phyloP scores from a whole-genome alignment of 441 rosid genomes.

The Erodium texanum region DNA sequence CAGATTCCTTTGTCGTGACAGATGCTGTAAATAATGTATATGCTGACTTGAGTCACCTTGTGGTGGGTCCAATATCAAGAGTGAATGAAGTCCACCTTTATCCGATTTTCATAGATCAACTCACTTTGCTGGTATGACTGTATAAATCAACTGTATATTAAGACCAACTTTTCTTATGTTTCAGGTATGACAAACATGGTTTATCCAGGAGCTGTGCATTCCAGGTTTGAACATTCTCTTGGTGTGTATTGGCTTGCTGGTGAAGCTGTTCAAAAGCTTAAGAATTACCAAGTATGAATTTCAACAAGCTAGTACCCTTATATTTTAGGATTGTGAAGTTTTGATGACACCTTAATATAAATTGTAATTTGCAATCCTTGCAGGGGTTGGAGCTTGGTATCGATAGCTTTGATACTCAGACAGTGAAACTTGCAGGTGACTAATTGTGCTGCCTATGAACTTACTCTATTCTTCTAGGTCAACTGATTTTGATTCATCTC shows the following conservation, averaged over 20 bases:
- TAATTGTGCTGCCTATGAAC: conserved; percentile 1
- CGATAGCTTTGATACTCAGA: conserved; percentile 34
- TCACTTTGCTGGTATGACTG: not conserved
- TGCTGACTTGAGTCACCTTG: not conserved
- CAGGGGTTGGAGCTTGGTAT: conserved; percentile 49
- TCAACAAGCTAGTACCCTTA: not conserved
- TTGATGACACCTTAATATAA: conserved; percentile 6
- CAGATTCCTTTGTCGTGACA: not conserved
- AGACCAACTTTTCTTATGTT: not conserved
- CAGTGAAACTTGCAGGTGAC: conserved; percentile 66
- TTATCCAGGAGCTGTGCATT: conserved; percentile 72
- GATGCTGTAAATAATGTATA: not conserved
- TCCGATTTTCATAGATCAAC: not conserved
- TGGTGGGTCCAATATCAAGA: not conserved
- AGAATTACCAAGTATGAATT: conserved; percentile 40
- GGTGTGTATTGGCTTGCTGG: conserved; percentile 62
- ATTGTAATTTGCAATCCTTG: conserved; percentile 16
- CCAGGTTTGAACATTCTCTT: conserved; percentile 68
- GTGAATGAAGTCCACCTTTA: not conserved
- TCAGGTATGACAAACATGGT: conserved; percentile 54
- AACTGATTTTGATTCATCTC: not conserved
- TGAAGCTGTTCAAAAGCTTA: conserved; percentile 39
- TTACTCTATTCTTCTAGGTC: not conserved
- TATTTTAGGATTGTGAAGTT: conserved; percentile 1
- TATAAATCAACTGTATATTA: not conserved